Evolutionary conservation across 2,329 filamentous ascomycete species (phyloP).

Genomic region (Fusarium dimerum): DNA sequence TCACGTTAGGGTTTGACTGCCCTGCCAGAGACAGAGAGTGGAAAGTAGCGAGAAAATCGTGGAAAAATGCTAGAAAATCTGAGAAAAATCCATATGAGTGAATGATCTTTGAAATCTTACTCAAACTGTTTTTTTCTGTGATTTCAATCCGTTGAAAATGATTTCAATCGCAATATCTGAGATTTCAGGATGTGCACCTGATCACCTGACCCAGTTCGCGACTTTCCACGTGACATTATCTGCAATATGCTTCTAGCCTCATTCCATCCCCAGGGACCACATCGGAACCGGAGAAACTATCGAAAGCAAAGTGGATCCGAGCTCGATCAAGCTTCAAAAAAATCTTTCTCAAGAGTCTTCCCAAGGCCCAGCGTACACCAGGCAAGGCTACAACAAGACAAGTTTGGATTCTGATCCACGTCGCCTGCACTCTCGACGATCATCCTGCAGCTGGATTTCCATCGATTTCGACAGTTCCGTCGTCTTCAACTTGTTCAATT

Average conservation of each 20-base stretch:
- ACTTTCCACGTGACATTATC: constrained; percentile 24
- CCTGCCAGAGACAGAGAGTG: constrained; percentile 28
- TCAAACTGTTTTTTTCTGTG: no score
- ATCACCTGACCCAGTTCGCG: constrained; percentile 24
- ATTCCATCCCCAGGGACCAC: constrained; percentile 14
- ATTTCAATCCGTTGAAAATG: neutral
- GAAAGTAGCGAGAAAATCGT: constrained; percentile 6
- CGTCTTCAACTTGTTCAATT: constrained; percentile 20
- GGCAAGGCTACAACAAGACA: constrained; percentile 34
- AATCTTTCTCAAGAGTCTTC: constrained; percentile 34
- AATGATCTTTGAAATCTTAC: neutral
- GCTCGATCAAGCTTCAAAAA: constrained; percentile 41
- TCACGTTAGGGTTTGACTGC: constrained; percentile 43
- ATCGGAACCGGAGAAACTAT: constrained; percentile 29
- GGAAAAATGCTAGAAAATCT: constrained; percentile 13
- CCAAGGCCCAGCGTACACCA: constrained; percentile 27
- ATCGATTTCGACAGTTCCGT: constrained; percentile 18
- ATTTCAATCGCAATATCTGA: neutral
- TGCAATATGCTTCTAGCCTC: constrained; percentile 3
- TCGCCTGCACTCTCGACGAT: constrained; percentile 25
- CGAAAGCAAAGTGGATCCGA: constrained; percentile 23
- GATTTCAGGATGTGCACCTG: constrained; percentile 5
- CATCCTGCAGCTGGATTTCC: constrained; percentile 16
- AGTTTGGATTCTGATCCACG: constrained; percentile 33
- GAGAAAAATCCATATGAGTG: neutral